Evolutionary conservation across 768 basidiomycete species (phyloP), one percentile per base, ranked within the genome.

Genomic region (Hygrophorus pudorinus): DNA sequence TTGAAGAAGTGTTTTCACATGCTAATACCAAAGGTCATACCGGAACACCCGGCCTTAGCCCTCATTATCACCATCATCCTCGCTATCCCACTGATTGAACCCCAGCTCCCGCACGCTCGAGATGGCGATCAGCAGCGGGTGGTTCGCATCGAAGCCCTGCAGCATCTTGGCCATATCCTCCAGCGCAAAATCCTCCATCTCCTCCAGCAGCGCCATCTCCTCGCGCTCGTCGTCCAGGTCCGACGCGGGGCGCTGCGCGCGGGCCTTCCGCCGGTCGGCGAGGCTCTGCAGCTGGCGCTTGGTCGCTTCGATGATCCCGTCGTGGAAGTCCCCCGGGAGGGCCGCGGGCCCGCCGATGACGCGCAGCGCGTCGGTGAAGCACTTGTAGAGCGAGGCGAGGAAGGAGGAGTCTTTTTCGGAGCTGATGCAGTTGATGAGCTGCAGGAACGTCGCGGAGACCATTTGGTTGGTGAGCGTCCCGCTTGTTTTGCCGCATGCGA

Each of bases 151-250:
- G 44, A 88, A 64, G 48, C 65, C 49, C 34, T 53, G 49, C 42
- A 86, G 54, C 61, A 82, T 67, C 68, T 76, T 81, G 36, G 63
- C 71, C 78, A 88, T 85, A 57, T 87, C 86, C 57, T 87, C 85
- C 51, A 87, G 57, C 51, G 78, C 81, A 54, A 82, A 86, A 45
- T 85, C 85, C 58, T 87, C 86, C 63, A 87, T 79, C 67, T 90
- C 85, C 59, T 89, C 84, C 31, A 85, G 56, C 42, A 87, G 57
- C 57, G 73, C 74, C 51, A 85, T 61, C 50, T 88, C 85, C 49
- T 87, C 83, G 46, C 43, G 78, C 73, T 44, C 67, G 65, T 50
- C 61, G 45, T 63, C 65, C 21, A 48, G 52, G 16, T 55, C 59
- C 38, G 50, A 49, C 10, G 57, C 53, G 11, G 60, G 61, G 13